phyloP scores from a whole-genome alignment of 177 flowering plant species.

The Vitis hybrid region DNA sequence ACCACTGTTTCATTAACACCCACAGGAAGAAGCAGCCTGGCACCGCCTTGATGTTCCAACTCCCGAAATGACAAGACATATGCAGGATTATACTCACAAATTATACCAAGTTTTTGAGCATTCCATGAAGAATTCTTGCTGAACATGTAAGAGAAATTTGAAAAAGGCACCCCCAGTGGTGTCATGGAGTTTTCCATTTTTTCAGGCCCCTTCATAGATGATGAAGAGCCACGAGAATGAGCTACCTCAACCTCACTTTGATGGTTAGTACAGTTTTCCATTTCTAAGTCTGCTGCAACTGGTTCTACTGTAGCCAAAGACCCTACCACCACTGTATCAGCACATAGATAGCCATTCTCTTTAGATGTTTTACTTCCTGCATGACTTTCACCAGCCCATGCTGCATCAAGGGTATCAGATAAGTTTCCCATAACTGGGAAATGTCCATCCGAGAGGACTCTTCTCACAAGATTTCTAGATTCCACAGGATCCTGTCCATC shows the following conservation, averaged over 20 bases:
- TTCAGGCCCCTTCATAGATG: slow-evolving; percentile 37
- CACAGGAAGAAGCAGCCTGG: slow-evolving; percentile 63
- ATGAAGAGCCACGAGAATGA: slow-evolving; percentile 24
- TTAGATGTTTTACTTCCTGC: slow-evolving; percentile 28
- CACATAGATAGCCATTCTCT: slow-evolving; percentile 28
- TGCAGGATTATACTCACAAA: slow-evolving; percentile 54
- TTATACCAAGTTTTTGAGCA: slow-evolving; percentile 36
- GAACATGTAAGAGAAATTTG: slow-evolving; percentile 41
- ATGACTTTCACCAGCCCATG: slow-evolving; percentile 79
- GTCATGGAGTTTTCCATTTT: slow-evolving; percentile 37
- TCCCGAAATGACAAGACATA: slow-evolving; percentile 60
- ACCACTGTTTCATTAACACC: slow-evolving; percentile 75
- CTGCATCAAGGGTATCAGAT: slow-evolving; percentile 87
- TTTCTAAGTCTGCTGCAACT: slow-evolving; percentile 18
- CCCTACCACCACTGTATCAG: slow-evolving; percentile 31
- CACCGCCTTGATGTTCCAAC: slow-evolving; percentile 55
- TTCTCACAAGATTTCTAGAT: slow-evolving; percentile 35
- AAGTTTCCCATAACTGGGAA: slow-evolving; percentile 40
- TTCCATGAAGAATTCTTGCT: slow-evolving; percentile 37
- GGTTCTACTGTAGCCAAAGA: slow-evolving; percentile 9
- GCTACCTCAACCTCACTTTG: slow-evolving; percentile 22
- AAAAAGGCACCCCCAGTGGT: slow-evolving; percentile 53
- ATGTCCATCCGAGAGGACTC: slow-evolving; percentile 62
- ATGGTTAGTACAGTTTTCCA: slow-evolving; percentile 33
- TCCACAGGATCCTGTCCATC: too few relatives aligned